Evolutionary conservation across 768 basidiomycete genomes (phyloP), one percentile per base, ranked within the genome.

Genomic region (Udeniomyces megalosporus): DNA sequence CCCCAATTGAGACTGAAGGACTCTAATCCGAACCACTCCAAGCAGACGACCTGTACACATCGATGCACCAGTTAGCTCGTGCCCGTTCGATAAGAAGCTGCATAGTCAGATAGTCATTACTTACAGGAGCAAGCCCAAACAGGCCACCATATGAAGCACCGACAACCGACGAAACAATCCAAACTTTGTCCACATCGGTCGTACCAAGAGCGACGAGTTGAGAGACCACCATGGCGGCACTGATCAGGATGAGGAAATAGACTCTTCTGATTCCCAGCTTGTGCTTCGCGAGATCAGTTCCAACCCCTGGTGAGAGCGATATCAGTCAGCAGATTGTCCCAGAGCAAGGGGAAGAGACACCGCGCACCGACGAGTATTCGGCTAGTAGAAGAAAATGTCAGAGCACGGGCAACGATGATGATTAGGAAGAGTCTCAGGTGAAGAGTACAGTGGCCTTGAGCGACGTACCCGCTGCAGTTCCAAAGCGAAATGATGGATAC

Each of bases 21-120:
- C 86, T 86, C 76, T 69, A 92, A 76, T 7, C 89, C 89, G 67
- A 91, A 92, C 87, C 86, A 90, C 67, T 92, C 90, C 28, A 91
- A 78, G 56, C 81, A 78, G 32, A 92, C 77, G n/a, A 84, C 82
- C 0, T n/a, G n/a, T n/a, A n/a, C n/a, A n/a, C n/a, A n/a, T n/a
- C n/a, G n/a, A n/a, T n/a, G n/a, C n/a, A n/a, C n/a, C n/a, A n/a
- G n/a, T n/a, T n/a, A n/a, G n/a, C n/a, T n/a, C n/a, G n/a, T n/a
- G n/a, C n/a, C n/a, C n/a, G n/a, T n/a, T n/a, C n/a, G n/a, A n/a
- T n/a, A n/a, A n/a, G n/a, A n/a, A n/a, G n/a, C n/a, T n/a, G n/a
- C n/a, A n/a, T n/a, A n/a, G n/a, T n/a, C n/a, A n/a, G n/a, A n/a
- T n/a, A n/a, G n/a, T n/a, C n/a, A n/a, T n/a, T n/a, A n/a, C n/a